Base-by-base conservation (phyloP, 495 filamentous ascomycete species). In the Immersiella caudata region DNA sequence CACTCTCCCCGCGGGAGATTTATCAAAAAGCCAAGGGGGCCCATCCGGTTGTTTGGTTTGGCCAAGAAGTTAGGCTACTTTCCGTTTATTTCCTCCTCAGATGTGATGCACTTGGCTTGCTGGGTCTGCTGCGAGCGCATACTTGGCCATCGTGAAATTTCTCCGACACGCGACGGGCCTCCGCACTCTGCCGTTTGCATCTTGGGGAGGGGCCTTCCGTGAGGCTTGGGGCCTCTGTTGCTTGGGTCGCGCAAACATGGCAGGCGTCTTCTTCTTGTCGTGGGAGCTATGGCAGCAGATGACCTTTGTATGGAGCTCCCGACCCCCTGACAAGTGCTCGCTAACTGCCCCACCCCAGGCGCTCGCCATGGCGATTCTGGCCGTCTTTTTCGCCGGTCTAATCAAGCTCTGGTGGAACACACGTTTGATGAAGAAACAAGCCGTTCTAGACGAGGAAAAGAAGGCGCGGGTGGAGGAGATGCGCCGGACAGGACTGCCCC, bases 261-360 rank as follows among this genome's bases (percentile, higher is more conserved):
- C 66, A 33, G 64, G 56, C 59, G 62, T 64, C 40, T 97, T 97
- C 80, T 97, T 94, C 81, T 72, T 80, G 49, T 83, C 79, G 46
- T 97, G 93, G 94, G 75, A 84, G 68, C 78, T 95, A 72, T 98
- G 94, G 94, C 87, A 96, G 84, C 90, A 97, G 84, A 85, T 97
- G 87, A 89, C 86, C 68, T 89, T 97, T 79, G 94, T 97, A 82
- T 79, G 92, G 85, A 29, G 36, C 49, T 62, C 52, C 61, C 11
- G 22, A 66, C 54, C 25, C 16, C 1, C 6, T n/a, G 11, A n/a
- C 11, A 35, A 16, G 54, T 21, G 51, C 18, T 71, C 24, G 65
- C 76, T 77, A 64, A 79, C 66, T n/a, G n/a, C n/a, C n/a, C 64
- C 21, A 20, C 7, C 26, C 21, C 46, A 82, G 84, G 79, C 82